These are phyloP conservation scores for Heritiera littoralis DNA, from an alignment of 345 rosid genomes.

Conservation along the genomic window DNA sequence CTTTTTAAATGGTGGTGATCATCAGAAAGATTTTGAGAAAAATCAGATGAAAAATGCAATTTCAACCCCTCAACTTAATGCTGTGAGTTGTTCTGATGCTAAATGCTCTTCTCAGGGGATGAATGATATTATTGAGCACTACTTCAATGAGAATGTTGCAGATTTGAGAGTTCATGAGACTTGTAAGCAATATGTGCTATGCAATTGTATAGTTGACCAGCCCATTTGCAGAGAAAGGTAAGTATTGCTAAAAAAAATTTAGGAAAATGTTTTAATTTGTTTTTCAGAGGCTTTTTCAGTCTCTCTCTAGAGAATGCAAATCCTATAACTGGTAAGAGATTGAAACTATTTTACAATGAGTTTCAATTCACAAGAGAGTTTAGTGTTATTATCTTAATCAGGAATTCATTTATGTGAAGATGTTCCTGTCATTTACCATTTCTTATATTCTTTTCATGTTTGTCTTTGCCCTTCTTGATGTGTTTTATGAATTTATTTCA, in stretches of 20 bases:
- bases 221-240: slow-evolving; percentile 60
- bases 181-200: slow-evolving; percentile 53
- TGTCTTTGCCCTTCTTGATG: neutral
- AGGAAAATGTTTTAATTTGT: neutral
- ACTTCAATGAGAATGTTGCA: slow-evolving; percentile 55
- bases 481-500: neutral
- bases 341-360: neutral
- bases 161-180: slow-evolving; percentile 60
- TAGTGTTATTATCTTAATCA: neutral
- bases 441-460: neutral
- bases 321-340: neutral
- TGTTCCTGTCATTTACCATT: neutral
- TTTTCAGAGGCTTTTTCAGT: neutral
- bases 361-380: neutral
- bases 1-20: slow-evolving; percentile 15
- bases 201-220: slow-evolving; percentile 71
- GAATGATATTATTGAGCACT: slow-evolving; percentile 61
- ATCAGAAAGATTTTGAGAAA: slow-evolving; percentile 27
- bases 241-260: neutral
- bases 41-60: slow-evolving; percentile 21
- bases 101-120: slow-evolving; percentile 34
- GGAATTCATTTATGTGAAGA: neutral
- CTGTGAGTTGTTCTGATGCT: slow-evolving; percentile 30
- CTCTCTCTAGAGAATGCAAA: neutral
- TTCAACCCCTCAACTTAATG: slow-evolving; percentile 13